Base-by-base conservation (phyloP, 202 grass and related monocot genomes). In the Miscanthus sacchariflorus region DNA sequence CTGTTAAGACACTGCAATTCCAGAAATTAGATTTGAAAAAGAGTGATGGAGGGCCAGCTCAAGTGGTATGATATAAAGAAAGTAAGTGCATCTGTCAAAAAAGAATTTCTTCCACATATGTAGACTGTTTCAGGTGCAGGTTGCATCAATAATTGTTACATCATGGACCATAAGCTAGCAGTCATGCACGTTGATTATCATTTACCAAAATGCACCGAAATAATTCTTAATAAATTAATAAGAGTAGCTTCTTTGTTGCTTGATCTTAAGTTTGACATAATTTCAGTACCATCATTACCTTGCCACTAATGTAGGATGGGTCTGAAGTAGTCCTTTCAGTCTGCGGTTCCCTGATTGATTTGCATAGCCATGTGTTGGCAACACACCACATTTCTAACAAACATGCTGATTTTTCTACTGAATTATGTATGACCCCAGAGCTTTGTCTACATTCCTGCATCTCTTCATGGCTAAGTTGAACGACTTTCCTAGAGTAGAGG, bases 341-440 rank as follows among this genome's bases (percentile, higher is more conserved):
- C 12, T 84, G 85, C 17, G n/a, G 12, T 74, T 40, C 74, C 5
- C 78, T 24, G 12, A 38, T 74, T 78, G 58, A 81, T 84, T 80
- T 90, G 35, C 65, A 64, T 69, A 87, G 68, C 89, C 89, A 84
- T 28, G 80, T 87, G 36, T 80, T 87, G 83, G 89, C 86, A 83
- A 82, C 58, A 79, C 74, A 87, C 84, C 84, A 90, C 13, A 40
- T 87, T 23, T 87, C 84, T 79, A 84, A 80, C 68, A 87, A 23
- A 13, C 68, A 87, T 83, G 35, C 71, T 24, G 84, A 90, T 58
- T 70, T 74, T 21, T 87, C 74, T 56, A 58, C 42, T 11, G 80
- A 68, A 83, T 42, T 79, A 11, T 68, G 74, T 27, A 45, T 61
- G 56, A 50, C 44, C 28, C 35, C 75, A 78, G 18, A 18, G 9